Base-by-base conservation (phyloP, 805 yeast genomes). In the Yamadazyma laniorum region DNA sequence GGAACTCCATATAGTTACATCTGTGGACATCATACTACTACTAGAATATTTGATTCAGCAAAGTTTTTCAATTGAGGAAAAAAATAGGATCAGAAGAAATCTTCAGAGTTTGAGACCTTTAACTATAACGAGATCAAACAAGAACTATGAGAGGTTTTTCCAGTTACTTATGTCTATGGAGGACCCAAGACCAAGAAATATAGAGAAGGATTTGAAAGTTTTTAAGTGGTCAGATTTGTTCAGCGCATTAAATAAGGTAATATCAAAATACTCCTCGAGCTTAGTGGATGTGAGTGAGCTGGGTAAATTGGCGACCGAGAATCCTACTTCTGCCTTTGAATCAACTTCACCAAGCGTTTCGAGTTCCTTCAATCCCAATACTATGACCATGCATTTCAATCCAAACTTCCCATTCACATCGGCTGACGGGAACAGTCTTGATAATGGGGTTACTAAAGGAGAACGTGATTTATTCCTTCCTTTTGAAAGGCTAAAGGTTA, bases 181-280 rank as follows among this genome's bases (percentile, higher is more conserved):
- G 19, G 68, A 68, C 39, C 88, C 88, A 2, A 67, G 77, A 46
- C 88, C 88, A 4, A 61, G 88, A 29, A 80, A 79, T 46, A 82
- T 82, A 31, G 87, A 79, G 49, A 82, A 82, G 53, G 85, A 80
- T 52, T 73, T 82, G 43, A 82, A 82, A 52, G 85, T 82, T 3
- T 77, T 82, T 49, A 63, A 65, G 18, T 82, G 88, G 88, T 50
- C 54, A 15, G 65, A 70, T 30, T 58, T 82, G 18, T 72, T 64
- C 26, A 65, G 59, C 21, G 87, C 87, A 0, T 51, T 81, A 35
- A 56, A 61, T 18, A 80, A 77, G 50, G 82, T 82, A 11, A 65
- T 79, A 23, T 63, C 79, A 23, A 82, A 82, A 56, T 82, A 82
- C 51, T 59, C 69, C 11, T 48, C 55, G n/a, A 47, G 40, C 16